phyloP scores from a whole-genome alignment of 2,329 filamentous ascomycete species.

The Pestalotiopsis sp. region DNA sequence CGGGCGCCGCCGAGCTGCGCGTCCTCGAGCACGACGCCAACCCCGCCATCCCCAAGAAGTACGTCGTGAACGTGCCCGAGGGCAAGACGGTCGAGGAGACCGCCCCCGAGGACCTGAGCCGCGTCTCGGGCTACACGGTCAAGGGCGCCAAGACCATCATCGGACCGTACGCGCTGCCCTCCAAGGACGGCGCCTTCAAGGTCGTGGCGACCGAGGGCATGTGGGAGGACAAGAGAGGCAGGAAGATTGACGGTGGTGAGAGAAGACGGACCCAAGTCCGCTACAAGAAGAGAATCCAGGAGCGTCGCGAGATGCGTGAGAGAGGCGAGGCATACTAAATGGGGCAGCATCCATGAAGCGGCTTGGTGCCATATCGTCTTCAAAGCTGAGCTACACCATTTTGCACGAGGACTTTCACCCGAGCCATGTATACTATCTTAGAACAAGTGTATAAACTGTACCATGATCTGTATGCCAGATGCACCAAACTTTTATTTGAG shows the following conservation, averaged over 20 bases:
- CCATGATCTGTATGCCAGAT: slow-evolving; percentile 11
- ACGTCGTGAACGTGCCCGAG: slow-evolving; percentile 58
- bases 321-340: slow-evolving; percentile 25
- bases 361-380: not conserved
- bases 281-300: slow-evolving; percentile 81
- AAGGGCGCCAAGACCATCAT: slow-evolving; percentile 69
- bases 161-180: slow-evolving; percentile 73
- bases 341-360: not conserved
- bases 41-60: slow-evolving; percentile 48
- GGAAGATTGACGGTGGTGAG: slow-evolving; percentile 96
- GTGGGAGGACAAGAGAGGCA: slow-evolving; percentile 86
- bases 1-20: slow-evolving; percentile 53
- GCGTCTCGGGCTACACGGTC: slow-evolving; percentile 69
- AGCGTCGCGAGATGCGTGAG: slow-evolving; percentile 69
- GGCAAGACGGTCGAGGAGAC: slow-evolving; percentile 41
- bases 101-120: slow-evolving; percentile 44
- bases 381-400: not conserved
- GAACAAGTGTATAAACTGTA: slow-evolving; percentile 16
- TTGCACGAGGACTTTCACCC: not conserved
- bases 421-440: slow-evolving; percentile 8
- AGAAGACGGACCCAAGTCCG: slow-evolving; percentile 82
- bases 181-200: slow-evolving; percentile 69
- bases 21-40: slow-evolving; percentile 46
- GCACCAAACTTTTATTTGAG: not conserved
- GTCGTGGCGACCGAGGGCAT: slow-evolving; percentile 81